Conservation (phyloP, 1,284 basidiomycete species). For the Psilocybe mexicana region DNA sequence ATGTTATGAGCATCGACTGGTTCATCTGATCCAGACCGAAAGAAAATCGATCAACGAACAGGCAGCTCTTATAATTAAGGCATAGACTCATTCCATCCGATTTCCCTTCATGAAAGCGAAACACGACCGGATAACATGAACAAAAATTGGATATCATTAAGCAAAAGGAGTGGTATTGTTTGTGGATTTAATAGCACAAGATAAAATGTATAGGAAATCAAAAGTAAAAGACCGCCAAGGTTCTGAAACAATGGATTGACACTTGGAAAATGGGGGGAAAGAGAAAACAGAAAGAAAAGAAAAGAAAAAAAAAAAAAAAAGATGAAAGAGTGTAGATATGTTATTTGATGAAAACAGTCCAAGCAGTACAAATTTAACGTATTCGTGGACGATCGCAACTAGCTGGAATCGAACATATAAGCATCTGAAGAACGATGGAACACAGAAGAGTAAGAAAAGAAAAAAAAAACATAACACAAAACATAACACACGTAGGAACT, state of each 20-base stretch:
- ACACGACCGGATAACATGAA: neutral
- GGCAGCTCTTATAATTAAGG: too few species aligned
- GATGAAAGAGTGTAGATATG: slow-evolving; percentile 21
- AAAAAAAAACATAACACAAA: slow-evolving; percentile 1
- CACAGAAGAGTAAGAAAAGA: slow-evolving; percentile 12
- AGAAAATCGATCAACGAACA: too few species aligned
- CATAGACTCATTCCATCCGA: too few species aligned
- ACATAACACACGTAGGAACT: slow-evolving; percentile 1
- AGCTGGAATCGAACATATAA: slow-evolving; percentile 15
- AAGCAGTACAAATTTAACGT: slow-evolving; percentile 8
- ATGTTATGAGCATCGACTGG: neutral
- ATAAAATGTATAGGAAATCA: slow-evolving; percentile 23
- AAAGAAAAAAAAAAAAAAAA: slow-evolving; percentile 14
- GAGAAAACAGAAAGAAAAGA: slow-evolving; percentile 3
- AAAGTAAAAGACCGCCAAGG: slow-evolving; percentile 14
- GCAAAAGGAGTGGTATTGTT: slow-evolving; percentile 28
- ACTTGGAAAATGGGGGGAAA: slow-evolving; percentile 1
- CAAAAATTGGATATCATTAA: slow-evolving; percentile 8
- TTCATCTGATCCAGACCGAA: neutral
- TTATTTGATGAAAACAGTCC: slow-evolving; percentile 6
- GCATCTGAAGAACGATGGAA: neutral
- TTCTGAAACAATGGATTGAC: slow-evolving; percentile 3
- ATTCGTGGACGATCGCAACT: slow-evolving; percentile 26
- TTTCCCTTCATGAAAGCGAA: too few species aligned
- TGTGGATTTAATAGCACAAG: slow-evolving; percentile 23